A percentile compares a stretch with the other conserved stretches of the same genome.
Evolutionary conservation across 1,139 yeast species (phyloP).

Genomic region (Geotrichum bryndzae): DNA sequence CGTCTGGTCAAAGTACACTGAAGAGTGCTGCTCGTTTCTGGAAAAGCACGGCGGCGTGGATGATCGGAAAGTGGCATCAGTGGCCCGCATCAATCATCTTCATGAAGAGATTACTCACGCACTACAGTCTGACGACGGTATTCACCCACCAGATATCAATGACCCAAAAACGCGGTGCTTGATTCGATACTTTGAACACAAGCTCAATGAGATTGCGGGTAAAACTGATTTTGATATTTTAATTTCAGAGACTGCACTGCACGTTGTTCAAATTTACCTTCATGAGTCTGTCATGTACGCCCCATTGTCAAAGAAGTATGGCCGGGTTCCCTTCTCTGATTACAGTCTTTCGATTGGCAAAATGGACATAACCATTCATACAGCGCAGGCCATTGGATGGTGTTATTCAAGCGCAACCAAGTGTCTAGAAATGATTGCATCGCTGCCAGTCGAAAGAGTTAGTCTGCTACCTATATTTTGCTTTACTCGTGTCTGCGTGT

Average conservation of each 20-base stretch:
- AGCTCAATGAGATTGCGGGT: slow-evolving; percentile 14
- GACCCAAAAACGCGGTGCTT: slow-evolving; percentile 24
- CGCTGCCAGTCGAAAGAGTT: slow-evolving; percentile 26
- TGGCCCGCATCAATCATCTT: slow-evolving; percentile 53
- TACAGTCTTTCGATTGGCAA: slow-evolving; percentile 29
- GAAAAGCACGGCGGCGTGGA: slow-evolving; percentile 29
- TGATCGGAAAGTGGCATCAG: slow-evolving; percentile 43
- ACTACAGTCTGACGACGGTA: slow-evolving; percentile 24
- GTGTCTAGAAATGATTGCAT: slow-evolving; percentile 21
- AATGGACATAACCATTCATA: slow-evolving; percentile 22
- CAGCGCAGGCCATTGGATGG: slow-evolving; percentile 21
- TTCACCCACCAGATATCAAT: slow-evolving; percentile 28
- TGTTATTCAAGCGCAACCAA: slow-evolving; percentile 23
- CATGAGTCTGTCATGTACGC: slow-evolving; percentile 52
- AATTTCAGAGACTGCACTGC: not conserved
- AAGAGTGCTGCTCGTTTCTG: slow-evolving; percentile 51
- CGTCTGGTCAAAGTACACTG: slow-evolving; percentile 49
- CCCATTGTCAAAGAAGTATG: slow-evolving; percentile 24
- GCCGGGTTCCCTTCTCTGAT: slow-evolving; percentile 37
- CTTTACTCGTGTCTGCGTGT: slow-evolving; percentile 59
- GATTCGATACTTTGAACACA: slow-evolving; percentile 25
- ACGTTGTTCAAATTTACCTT: slow-evolving; percentile 37
- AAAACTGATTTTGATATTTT: not conserved
- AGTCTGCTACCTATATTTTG: slow-evolving; percentile 57
- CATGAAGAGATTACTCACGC: slow-evolving; percentile 50